These are phyloP conservation scores for Neurospora africana DNA, from an alignment of 495 filamentous ascomycete genomes.

Conservation along the genomic window DNA sequence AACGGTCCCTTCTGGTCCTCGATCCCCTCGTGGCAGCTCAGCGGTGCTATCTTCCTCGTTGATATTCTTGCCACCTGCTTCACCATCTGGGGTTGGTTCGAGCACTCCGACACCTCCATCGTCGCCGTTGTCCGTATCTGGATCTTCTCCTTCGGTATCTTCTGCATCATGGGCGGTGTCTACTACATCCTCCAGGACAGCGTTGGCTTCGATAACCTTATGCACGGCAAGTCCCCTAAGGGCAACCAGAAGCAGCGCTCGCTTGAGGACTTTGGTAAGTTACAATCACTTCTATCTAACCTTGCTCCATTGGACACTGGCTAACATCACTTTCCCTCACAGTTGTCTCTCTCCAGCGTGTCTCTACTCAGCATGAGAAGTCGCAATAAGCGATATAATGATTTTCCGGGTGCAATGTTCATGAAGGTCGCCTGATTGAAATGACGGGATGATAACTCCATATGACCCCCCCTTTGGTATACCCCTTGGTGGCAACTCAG, in stretches of 20 bases:
- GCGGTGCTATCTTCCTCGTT: conserved; percentile 65
- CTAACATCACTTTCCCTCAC: conserved; percentile 19
- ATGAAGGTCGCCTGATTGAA: conserved; percentile 9
- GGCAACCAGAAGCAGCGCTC: conserved; percentile 63
- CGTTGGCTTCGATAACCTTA: conserved; percentile 73
- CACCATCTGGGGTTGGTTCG: conserved; percentile 73
- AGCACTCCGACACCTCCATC: conserved; percentile 52
- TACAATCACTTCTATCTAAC: background rate
- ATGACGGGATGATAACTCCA: conserved; percentile 6
- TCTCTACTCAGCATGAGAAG: conserved; percentile 76
- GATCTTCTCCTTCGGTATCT: conserved; percentile 80
- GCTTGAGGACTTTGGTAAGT: conserved; percentile 70
- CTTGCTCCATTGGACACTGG: background rate
- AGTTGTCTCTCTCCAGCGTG: conserved; percentile 76
- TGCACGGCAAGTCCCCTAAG: conserved; percentile 78
- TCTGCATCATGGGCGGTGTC: conserved; percentile 44
- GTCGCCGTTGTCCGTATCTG: conserved; percentile 77
- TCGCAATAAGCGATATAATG: conserved; percentile 39
- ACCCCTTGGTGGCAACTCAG: conserved; percentile 14
- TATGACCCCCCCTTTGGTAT: conserved; percentile 4
- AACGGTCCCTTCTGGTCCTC: conserved; percentile 80
- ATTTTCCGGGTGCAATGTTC: conserved; percentile 3
- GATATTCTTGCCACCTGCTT: conserved; percentile 77
- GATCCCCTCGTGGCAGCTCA: conserved; percentile 71
- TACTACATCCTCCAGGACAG: conserved; percentile 74